A percentile compares a stretch with the other conserved stretches of the same genome.
These are phyloP conservation scores for Pholiota conissans DNA, from an alignment of 768 basidiomycete genomes.

Conservation along the genomic window DNA sequence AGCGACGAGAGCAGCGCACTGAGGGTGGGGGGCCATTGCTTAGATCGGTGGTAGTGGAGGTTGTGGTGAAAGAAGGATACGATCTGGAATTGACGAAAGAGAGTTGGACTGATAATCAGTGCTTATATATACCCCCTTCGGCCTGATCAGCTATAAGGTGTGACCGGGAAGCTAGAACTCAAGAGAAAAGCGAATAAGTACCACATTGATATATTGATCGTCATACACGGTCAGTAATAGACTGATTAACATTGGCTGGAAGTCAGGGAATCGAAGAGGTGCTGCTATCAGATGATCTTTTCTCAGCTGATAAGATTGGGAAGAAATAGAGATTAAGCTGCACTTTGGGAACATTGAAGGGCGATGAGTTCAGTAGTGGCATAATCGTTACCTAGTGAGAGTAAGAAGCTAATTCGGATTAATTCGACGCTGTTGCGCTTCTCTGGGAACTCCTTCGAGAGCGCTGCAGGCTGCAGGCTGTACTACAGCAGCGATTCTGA, in stretches of 20 bases:
- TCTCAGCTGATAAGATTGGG: constrained; percentile 12
- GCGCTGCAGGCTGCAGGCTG: no score
- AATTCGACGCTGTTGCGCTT: no score
- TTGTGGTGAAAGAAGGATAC: background rate
- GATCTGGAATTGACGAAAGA: constrained; percentile 6
- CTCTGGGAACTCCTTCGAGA: no score
- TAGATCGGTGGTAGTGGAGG: background rate
- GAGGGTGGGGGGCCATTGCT: constrained; percentile 50
- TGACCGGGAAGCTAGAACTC: background rate
- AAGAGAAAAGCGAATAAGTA: constrained; percentile 5
- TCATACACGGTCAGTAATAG: constrained; percentile 13
- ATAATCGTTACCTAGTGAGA: no score
- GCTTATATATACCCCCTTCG: constrained; percentile 16
- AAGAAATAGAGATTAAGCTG: constrained; percentile 1
- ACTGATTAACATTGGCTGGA: constrained; percentile 4
- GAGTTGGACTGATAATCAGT: constrained; percentile 7
- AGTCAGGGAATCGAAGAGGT: background rate
- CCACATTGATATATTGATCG: constrained; percentile 10
- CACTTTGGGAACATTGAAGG: background rate
- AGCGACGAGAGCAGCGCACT: constrained; percentile 57
- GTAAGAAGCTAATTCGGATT: no score
- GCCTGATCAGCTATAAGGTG: background rate
- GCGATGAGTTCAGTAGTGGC: no score
- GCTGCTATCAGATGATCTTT: constrained; percentile 14
- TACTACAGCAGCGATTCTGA: no score